These are phyloP conservation scores for Russula compacta DNA, from an alignment of 768 basidiomycete genomes.

Conservation along the genomic window DNA sequence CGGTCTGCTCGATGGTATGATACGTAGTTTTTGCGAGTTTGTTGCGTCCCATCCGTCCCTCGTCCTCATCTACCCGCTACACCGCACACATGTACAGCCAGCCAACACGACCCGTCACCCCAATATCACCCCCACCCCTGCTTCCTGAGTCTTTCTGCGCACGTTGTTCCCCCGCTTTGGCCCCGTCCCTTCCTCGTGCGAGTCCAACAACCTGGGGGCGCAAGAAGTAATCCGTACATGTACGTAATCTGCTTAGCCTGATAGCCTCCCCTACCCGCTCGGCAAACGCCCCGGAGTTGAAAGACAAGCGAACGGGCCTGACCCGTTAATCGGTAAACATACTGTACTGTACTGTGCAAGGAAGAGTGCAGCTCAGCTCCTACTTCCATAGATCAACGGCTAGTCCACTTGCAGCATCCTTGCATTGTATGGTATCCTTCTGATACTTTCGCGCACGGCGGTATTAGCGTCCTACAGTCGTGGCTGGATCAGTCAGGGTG, in stretches of 20 bases:
- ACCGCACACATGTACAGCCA: background rate
- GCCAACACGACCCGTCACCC: background rate
- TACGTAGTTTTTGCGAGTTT: slow-evolving; percentile 7
- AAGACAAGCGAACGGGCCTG: too few species aligned
- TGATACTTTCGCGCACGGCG: too few species aligned
- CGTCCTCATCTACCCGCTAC: background rate
- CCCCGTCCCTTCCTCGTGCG: background rate
- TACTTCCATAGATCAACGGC: too few species aligned
- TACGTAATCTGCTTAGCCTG: background rate
- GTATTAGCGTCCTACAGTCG: too few species aligned
- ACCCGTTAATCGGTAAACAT: too few species aligned
- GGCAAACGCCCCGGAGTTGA: too few species aligned
- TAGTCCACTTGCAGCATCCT: too few species aligned
- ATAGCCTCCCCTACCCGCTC: too few species aligned
- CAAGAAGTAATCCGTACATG: background rate
- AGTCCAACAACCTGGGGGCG: background rate
- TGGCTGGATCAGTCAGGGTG: too few species aligned
- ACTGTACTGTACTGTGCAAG: too few species aligned
- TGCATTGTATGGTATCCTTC: too few species aligned
- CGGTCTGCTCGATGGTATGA: background rate
- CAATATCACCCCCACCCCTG: background rate
- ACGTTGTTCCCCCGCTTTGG: background rate
- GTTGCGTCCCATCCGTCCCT: background rate
- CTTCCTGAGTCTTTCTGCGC: background rate
- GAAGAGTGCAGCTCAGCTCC: too few species aligned